Percentiles rank a stretch among this genome's conserved stretches.
Conservation (phyloP, 1,139 yeast species). For the Geotrichum reessii region DNA sequence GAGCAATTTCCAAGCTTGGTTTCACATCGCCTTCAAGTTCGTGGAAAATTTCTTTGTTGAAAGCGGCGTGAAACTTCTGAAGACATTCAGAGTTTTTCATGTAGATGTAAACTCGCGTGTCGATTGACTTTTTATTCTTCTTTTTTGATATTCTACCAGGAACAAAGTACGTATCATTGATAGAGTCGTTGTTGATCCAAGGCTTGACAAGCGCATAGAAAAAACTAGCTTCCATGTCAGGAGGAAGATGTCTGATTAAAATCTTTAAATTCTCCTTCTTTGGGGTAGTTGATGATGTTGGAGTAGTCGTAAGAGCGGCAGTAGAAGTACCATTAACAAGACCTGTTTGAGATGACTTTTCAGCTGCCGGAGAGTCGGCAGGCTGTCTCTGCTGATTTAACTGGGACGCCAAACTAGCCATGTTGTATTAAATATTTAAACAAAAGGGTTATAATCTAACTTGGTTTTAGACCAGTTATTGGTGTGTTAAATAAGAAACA, state of each 20-base stretch:
- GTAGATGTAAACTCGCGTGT: slow-evolving; percentile 24
- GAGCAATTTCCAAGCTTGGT: slow-evolving; percentile 27
- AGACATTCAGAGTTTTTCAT: slow-evolving; percentile 19
- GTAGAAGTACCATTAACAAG: neutral
- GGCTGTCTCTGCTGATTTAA: slow-evolving; percentile 3
- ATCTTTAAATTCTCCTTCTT: slow-evolving; percentile 26
- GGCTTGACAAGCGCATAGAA: slow-evolving; percentile 28
- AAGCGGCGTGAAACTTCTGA: slow-evolving; percentile 21
- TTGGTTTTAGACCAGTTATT: neutral
- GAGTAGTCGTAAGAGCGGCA: neutral
- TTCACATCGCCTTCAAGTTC: slow-evolving; percentile 13
- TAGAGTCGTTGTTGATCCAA: slow-evolving; percentile 22
- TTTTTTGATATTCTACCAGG: slow-evolving; percentile 34
- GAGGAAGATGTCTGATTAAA: slow-evolving; percentile 40
- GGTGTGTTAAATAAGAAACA: neutral
- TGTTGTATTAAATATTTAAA: neutral
- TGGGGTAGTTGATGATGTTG: neutral
- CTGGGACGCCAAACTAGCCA: slow-evolving; percentile 2
- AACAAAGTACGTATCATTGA: slow-evolving; percentile 35
- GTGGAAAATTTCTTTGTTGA: slow-evolving; percentile 15
- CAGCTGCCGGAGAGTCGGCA: neutral
- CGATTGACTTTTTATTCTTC: slow-evolving; percentile 20
- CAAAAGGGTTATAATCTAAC: neutral
- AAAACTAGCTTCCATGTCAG: slow-evolving; percentile 32
- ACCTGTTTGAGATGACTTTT: neutral